These are phyloP conservation scores for Coniochaeta prunicola DNA, from an alignment of 2,329 filamentous ascomycete genomes.

Conservation along the genomic window DNA sequence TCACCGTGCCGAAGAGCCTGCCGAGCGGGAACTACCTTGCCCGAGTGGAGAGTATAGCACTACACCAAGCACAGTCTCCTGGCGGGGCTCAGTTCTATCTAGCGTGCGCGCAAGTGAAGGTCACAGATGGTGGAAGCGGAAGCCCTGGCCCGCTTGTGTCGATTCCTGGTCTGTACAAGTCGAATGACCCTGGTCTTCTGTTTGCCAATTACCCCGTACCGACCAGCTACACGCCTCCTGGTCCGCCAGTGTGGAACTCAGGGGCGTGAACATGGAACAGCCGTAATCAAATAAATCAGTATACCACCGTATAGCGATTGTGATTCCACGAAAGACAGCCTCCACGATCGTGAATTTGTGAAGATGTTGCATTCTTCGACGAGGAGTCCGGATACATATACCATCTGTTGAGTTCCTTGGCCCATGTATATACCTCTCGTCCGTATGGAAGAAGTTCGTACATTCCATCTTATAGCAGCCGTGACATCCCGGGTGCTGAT, in stretches of 20 bases:
- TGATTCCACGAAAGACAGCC: too few species aligned
- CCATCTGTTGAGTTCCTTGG: too few species aligned
- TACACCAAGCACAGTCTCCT: constrained; percentile 7
- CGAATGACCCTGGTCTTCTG: constrained; percentile 6
- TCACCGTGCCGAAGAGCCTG: background rate
- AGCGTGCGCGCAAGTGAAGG: constrained; percentile 7
- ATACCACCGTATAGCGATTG: too few species aligned
- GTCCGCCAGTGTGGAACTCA: constrained; percentile 6
- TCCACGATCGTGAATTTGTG: too few species aligned
- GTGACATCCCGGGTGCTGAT: too few species aligned
- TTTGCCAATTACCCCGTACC: constrained; percentile 1
- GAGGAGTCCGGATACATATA: too few species aligned
- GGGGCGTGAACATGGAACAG: too few species aligned
- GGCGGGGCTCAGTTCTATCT: constrained; percentile 9
- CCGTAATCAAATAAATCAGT: too few species aligned
- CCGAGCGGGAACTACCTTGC: constrained; percentile 7
- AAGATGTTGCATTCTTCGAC: too few species aligned
- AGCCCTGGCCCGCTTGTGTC: constrained; percentile 4
- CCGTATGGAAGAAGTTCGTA: too few species aligned
- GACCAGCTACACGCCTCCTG: constrained; percentile 6
- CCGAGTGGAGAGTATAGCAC: constrained; percentile 9
- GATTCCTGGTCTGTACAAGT: constrained; percentile 7
- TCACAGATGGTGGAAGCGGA: constrained; percentile 8
- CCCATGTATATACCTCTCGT: too few species aligned
- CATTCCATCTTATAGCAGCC: too few species aligned